A percentile compares a stretch with the other conserved stretches of the same genome.
Evolutionary conservation across 805 yeast species (phyloP).

Genomic region (Vanderwaltozyma verrucispora): DNA sequence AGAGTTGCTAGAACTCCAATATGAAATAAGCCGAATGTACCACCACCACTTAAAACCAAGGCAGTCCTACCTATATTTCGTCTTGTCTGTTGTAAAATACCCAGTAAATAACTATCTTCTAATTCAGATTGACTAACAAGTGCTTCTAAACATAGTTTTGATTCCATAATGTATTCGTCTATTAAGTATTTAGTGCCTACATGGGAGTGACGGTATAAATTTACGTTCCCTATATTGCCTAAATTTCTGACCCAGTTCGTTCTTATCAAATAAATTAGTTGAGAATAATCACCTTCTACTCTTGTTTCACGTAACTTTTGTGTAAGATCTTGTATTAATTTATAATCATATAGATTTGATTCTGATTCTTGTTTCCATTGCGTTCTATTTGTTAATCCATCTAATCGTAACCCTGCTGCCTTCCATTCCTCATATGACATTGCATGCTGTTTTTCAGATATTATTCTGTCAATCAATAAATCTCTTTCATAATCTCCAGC

Average conservation of each 20-base stretch:
- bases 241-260: conserved; percentile 77
- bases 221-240: conserved; percentile 78
- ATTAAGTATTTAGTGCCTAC: conserved; percentile 78
- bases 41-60: conserved; percentile 84
- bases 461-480: conserved; percentile 27
- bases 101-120: conserved; percentile 60
- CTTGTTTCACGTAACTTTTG: conserved; percentile 52
- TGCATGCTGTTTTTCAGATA: conserved; percentile 37
- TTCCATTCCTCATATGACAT: conserved; percentile 55
- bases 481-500: conserved; percentile 21
- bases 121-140: conserved; percentile 27
- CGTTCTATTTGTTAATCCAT: conserved; percentile 50
- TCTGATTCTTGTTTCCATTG: conserved; percentile 58
- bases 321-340: conserved; percentile 43
- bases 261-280: conserved; percentile 61
- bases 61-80: conserved; percentile 91
- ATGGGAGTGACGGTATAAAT: conserved; percentile 63
- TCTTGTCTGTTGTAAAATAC: conserved; percentile 74
- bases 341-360: conserved; percentile 61
- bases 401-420: conserved; percentile 50
- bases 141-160: conserved; percentile 37
- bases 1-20: conserved; percentile 81
- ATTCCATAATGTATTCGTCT: conserved; percentile 73
- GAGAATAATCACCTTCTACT: conserved; percentile 43
- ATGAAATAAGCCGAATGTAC: conserved; percentile 83